Percentiles rank a stretch among this genome's conserved stretches.
These are phyloP conservation scores for Herpetomonas tarakana DNA, from an alignment of 208 protist species.

Conservation along the genomic window DNA sequence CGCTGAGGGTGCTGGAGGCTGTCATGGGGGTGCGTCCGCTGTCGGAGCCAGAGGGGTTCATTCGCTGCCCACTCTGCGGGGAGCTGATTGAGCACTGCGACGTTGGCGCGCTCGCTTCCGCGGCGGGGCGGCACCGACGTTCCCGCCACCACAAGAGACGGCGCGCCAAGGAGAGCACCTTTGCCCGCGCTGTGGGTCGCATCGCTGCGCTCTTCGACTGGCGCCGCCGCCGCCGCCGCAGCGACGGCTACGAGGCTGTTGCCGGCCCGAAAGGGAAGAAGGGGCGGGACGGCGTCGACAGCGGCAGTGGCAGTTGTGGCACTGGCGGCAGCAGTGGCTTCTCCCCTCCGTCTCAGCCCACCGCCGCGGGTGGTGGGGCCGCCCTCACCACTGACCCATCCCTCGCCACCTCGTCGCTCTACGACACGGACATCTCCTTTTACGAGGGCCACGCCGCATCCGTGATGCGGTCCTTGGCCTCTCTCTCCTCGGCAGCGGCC, in stretches of 20 bases:
- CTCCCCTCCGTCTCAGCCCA: background rate
- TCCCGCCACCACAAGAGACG: background rate
- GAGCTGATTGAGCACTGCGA: conserved; percentile 30
- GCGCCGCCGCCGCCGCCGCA: too few species aligned
- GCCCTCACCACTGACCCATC: too few species aligned
- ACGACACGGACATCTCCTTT: background rate
- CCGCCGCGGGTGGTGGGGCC: too few species aligned
- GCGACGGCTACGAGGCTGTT: background rate
- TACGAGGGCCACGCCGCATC: background rate
- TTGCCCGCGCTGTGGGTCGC: background rate
- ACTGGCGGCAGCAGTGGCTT: too few species aligned
- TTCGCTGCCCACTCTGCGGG: conserved; percentile 56
- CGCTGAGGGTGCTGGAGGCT: conserved; percentile 31
- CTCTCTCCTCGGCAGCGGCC: background rate
- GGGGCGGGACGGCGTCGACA: too few species aligned
- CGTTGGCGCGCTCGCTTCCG: conserved; percentile 13
- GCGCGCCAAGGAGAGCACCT: background rate
- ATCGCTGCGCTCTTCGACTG: too few species aligned
- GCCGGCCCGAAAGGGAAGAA: background rate
- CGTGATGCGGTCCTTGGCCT: background rate
- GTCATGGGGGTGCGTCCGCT: conserved; percentile 47
- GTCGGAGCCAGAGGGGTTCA: conserved; percentile 47
- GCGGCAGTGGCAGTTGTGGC: too few species aligned
- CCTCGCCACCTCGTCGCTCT: background rate
- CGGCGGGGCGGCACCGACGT: background rate